Conservation (phyloP, 2,329 filamentous ascomycete species). For the Chaetomiaceae sp. region DNA sequence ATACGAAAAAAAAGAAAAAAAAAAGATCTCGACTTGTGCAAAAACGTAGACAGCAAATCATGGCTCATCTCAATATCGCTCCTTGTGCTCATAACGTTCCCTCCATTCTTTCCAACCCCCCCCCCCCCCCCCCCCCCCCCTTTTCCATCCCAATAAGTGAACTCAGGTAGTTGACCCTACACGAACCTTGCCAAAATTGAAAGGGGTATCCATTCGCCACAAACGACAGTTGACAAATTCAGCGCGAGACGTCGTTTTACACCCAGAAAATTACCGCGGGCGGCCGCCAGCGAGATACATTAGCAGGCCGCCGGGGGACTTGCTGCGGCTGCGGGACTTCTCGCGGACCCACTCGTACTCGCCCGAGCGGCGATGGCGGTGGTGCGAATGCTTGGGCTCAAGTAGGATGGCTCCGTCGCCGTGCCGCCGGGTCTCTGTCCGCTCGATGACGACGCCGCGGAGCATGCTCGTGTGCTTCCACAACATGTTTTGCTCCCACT, state of each 20-base stretch:
- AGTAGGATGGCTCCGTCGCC: conserved; percentile 42
- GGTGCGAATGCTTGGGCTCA: conserved; percentile 41
- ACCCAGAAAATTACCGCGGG: conserved; percentile 32
- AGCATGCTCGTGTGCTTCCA: conserved; percentile 67
- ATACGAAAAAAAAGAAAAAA: background rate
- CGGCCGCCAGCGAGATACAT: conserved; percentile 54
- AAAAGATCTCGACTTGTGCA: conserved; percentile 6
- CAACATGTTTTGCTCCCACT: conserved; percentile 65
- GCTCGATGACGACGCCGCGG: conserved; percentile 40
- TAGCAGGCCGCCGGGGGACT: conserved; percentile 51
- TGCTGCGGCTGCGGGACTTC: conserved; percentile 48
- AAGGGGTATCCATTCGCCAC: background rate
- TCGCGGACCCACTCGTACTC: conserved; percentile 55
- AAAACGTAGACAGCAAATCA: conserved; percentile 10
- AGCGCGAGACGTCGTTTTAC: background rate
- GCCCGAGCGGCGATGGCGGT: conserved; percentile 29
- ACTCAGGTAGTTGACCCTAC: too few relatives aligned
- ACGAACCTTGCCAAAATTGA: background rate
- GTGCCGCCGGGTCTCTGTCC: conserved; percentile 41
- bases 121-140: background rate
- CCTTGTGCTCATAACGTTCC: conserved; percentile 2
- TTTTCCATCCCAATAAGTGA: background rate
- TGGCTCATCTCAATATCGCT: conserved; percentile 12
- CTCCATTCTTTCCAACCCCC: background rate
- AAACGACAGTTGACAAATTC: background rate